Conservation (phyloP, 441 rosid genomes). For the Syzygium malaccense region DNA sequence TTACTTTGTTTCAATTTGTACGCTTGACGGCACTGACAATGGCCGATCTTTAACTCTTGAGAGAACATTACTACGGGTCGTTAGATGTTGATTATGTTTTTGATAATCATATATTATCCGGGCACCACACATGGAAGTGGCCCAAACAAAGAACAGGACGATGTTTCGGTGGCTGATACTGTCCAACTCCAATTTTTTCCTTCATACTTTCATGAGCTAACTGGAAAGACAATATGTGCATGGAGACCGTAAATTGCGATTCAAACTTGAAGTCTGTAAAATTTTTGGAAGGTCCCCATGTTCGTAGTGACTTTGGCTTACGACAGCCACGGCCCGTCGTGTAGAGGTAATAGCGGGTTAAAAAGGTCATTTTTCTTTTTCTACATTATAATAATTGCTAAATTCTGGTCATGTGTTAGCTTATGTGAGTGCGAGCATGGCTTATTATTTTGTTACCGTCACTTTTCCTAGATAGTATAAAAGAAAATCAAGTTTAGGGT, state of each 20-base stretch:
- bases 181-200: background rate
- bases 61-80: accelerated
- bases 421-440: background rate
- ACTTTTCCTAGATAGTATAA: background rate
- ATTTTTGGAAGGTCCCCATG: background rate
- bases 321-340: accelerated
- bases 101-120: background rate
- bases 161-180: background rate
- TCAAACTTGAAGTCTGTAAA: background rate
- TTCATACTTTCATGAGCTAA: background rate
- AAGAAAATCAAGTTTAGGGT: background rate
- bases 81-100: background rate
- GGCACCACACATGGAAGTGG: background rate
- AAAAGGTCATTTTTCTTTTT: background rate
- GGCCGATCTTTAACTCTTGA: background rate
- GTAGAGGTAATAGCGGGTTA: background rate
- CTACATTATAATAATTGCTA: background rate
- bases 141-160: background rate
- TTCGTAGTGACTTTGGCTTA: background rate
- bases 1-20: background rate
- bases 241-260: background rate
- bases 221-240: background rate
- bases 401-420: background rate
- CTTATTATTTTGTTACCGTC: accelerated
- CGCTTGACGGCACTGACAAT: background rate